phyloP scores from a whole-genome alignment of 306 rosid genomes.

The Lablab purpureus region DNA sequence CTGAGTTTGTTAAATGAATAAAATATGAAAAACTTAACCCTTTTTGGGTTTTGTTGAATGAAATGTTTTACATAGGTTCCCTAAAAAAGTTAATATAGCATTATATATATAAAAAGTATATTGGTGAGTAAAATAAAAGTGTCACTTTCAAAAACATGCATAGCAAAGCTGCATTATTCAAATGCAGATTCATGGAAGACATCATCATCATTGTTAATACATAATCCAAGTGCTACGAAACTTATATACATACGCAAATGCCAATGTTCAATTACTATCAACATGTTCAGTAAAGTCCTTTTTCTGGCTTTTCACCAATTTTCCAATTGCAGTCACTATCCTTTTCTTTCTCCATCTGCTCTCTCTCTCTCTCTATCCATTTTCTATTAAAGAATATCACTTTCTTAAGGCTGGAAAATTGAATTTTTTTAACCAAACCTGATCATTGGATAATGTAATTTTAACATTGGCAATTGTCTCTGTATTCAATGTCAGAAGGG shows the following conservation, averaged over 20 bases:
- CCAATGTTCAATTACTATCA: slow-evolving; percentile 41
- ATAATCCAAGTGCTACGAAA: slow-evolving; percentile 31
- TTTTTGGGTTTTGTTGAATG: neutral
- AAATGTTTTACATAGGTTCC: too few relatives aligned
- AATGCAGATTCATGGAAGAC: slow-evolving; percentile 18
- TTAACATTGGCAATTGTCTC: too few relatives aligned
- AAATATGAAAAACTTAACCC: neutral
- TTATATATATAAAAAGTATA: too few relatives aligned
- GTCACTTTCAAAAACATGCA: slow-evolving; percentile 27
- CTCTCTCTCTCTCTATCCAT: neutral
- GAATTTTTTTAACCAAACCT: too few relatives aligned
- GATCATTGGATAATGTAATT: too few relatives aligned
- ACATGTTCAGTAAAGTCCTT: slow-evolving; percentile 19
- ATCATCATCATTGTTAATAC: neutral
- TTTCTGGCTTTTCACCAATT: neutral
- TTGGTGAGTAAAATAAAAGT: neutral
- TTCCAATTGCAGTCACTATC: slow-evolving; percentile 13
- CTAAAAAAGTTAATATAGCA: too few relatives aligned
- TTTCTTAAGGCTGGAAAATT: too few relatives aligned
- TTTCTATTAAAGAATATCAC: neutral
- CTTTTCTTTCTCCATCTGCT: slow-evolving; percentile 22
- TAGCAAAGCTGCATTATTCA: neutral
- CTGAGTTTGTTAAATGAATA: too few relatives aligned
- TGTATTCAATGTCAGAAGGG: too few relatives aligned
- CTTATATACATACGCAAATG: slow-evolving; percentile 40